Evolutionary conservation across 2,329 filamentous ascomycete species (phyloP).

Genomic region (Phaeosphaeria sp.): DNA sequence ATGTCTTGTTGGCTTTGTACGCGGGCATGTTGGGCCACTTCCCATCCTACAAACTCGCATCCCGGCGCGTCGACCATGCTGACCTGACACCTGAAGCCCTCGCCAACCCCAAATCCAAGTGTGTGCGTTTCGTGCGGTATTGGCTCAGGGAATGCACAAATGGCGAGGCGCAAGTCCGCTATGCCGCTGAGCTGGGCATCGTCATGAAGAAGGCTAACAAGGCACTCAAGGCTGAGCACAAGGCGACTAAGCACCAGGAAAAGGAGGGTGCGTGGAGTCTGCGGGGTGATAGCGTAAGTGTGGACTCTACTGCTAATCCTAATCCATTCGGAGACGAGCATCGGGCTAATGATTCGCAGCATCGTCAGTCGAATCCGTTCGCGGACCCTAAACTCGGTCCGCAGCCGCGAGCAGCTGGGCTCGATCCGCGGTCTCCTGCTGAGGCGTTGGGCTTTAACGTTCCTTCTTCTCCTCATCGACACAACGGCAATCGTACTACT

Average conservation of each 20-base stretch:
- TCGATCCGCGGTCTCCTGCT: neutral
- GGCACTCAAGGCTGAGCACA: constrained; percentile 9
- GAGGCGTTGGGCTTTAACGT: neutral
- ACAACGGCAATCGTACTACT: too few relatives aligned
- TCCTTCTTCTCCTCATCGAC: too few relatives aligned
- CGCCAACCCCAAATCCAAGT: constrained; percentile 21
- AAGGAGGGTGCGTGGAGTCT: neutral
- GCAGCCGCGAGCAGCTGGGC: neutral
- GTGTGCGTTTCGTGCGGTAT: constrained; percentile 32
- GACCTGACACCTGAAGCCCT: constrained; percentile 9
- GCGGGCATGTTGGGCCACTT: constrained; percentile 33
- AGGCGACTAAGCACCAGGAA: neutral
- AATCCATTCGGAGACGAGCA: neutral
- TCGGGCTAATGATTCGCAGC: neutral
- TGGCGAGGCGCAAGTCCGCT: constrained; percentile 12
- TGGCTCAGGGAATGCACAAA: constrained; percentile 23
- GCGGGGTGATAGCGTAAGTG: neutral
- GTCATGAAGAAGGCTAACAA: constrained; percentile 21
- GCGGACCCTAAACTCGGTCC: neutral
- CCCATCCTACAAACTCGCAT: constrained; percentile 1
- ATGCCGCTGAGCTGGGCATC: constrained; percentile 31
- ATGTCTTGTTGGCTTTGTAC: constrained; percentile 33
- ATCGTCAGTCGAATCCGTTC: too few relatives aligned
- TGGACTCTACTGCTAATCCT: neutral
- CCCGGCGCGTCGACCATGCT: constrained; percentile 1